Percentiles rank a stretch among this genome's conserved stretches.
Evolutionary conservation across 352 stramenopile genomes (phyloP).

Genomic region (Phytophthora vignae): DNA sequence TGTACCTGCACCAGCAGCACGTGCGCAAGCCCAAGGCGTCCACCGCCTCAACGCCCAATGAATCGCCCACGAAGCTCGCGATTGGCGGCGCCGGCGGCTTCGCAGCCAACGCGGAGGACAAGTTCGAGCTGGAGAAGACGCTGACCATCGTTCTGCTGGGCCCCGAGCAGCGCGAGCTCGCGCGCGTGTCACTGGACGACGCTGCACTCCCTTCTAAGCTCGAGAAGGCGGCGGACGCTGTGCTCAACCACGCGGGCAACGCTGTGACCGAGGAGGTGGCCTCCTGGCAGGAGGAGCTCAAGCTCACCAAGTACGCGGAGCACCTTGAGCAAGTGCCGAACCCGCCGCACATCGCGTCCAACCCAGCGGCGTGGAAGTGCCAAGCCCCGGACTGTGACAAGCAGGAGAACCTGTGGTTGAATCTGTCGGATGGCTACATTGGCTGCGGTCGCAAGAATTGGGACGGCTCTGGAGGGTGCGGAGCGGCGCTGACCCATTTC

Average conservation of each 20-base stretch:
- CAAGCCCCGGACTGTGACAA: constrained; percentile 95
- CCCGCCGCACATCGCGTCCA: constrained; percentile 72
- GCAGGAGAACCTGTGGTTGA: constrained; percentile 99
- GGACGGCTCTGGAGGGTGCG: constrained; percentile 96
- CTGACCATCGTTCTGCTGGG: constrained; percentile 83
- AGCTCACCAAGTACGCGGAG: constrained; percentile 80
- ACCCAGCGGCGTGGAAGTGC: constrained; percentile 83
- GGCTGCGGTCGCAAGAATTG: constrained; percentile 93
- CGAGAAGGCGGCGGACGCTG: constrained; percentile 59
- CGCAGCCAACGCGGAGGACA: constrained; percentile 81
- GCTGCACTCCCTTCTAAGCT: constrained; percentile 54
- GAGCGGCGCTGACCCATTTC: constrained; percentile 97
- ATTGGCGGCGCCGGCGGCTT: constrained; percentile 97
- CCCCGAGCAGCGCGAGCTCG: constrained; percentile 47
- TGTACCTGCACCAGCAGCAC: constrained; percentile 87
- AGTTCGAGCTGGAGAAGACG: constrained; percentile 88
- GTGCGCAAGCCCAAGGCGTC: constrained; percentile 44
- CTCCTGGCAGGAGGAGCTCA: constrained; percentile 87
- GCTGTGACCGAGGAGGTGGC: constrained; percentile 80
- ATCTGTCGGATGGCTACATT: constrained; percentile 94
- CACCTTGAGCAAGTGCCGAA: constrained; percentile 71
- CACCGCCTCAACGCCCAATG: neutral
- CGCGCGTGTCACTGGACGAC: constrained; percentile 44
- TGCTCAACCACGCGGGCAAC: constrained; percentile 83
- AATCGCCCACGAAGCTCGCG: constrained; percentile 91